Evolutionary conservation across 345 rosid genomes (phyloP), one percentile per base, ranked within the genome.

Genomic region (Citrus maxima): DNA sequence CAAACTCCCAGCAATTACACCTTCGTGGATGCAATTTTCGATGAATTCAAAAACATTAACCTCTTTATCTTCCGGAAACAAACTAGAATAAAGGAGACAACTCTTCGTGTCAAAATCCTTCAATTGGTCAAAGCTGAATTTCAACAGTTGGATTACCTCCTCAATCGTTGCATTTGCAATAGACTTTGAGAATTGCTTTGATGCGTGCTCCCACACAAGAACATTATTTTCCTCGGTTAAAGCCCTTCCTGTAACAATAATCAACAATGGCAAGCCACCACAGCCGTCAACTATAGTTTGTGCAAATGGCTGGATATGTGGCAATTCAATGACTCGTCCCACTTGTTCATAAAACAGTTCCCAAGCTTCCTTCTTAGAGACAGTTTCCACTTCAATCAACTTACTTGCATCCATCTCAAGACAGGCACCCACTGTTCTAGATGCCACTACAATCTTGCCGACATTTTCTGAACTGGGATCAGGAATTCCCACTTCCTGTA

Each of bases 401-500:
- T 10, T 62, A 28, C 14, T 16, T 3, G 14, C 78, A 51, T 40
- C 38, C 73, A 70, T 77, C 63, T 9, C 71, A n/a, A 38, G 66
- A 55, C 66, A 77, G 19, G 66, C 62, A 3, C 68, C 58, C 49
- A 67, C 12, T 67, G 46, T 67, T 77, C 79, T 55, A 54, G 79
- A 67, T 24, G 74, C 73, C 27, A 77, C 16, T 77, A 77, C 4
- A 9, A 77, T 35, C 51, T 60, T 37, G 58, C 79, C 19, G 30
- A 58, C 74, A 37, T 77, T 56, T 56, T 61, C 67, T 60, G 42
- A 46, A 67, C 3, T 37, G 38, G 73, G 61, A 58, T 9, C 28
- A 68, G 79, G 74, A 56, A 77, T 67, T 7, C 79, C 79, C 49
- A 77, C 74, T 67, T 30, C 67, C 46, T 37, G 24, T 56, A 77